Base-by-base conservation (phyloP, 768 basidiomycete genomes). In the Cyclocybe aegerita region DNA sequence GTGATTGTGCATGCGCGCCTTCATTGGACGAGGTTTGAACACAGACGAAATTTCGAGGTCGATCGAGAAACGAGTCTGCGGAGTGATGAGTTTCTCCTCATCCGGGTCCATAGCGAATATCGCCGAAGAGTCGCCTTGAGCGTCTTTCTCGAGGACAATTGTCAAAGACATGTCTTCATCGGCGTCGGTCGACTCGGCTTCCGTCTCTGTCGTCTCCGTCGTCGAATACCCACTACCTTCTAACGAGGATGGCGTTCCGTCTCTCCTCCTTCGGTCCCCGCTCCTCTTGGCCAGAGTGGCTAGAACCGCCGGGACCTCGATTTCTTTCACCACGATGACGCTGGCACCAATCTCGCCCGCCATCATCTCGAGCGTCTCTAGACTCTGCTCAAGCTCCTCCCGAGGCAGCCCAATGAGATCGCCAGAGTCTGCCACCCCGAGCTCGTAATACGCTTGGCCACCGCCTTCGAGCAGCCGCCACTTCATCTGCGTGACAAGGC, bases 401-500 rank as follows among this genome's bases (percentile, higher is more conserved):
- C 80, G 73, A 3, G 79, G 74, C 4, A 98, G 79, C 1, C 95
- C 95, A 44, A 97, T 79, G 29, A 97, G 83, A 4, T 83, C 81
- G 1, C 95, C 95, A 1, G 89, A 88, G 64, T 98, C 95, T 16
- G 88, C 85, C 0, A 98, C 88, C 1, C 83, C 83, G 9, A 86
- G 77, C 54, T 93, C 91, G 54, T 93, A 93, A 64, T 89, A 86
- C 0, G 91, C 90, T 60, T 86, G 83, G 0, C 90, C 90, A 1
- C 86, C 83, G 11, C 92, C 92, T 64, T 93, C 88, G 42, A 90
- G 80, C 7, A 94, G 78, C 2, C 95, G 82, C 94, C 96, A 98
- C 63, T 96, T 94, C 68, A 97, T 82, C 70, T 98, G 95, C 0
- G 95, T 98, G 48, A 93, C 90, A 15, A 98, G 86, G 52, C 86